Percentiles rank a stretch among this genome's conserved stretches.
Conservation (phyloP, 805 yeast species). For the Yarrowia sp. region DNA sequence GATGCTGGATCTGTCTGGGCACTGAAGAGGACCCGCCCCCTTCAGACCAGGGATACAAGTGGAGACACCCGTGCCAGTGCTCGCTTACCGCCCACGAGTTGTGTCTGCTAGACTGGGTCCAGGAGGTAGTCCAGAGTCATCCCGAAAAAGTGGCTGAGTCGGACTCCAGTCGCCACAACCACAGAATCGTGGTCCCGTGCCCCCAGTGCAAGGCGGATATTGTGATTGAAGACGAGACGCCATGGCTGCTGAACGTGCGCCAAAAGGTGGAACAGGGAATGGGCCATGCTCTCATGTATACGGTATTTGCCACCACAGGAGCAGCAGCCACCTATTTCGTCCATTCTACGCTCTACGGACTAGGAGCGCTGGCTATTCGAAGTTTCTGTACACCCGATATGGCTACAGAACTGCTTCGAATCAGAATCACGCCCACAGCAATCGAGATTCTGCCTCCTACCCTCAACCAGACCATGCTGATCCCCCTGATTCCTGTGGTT, state of each 20-base stretch:
- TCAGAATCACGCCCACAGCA: constrained; percentile 32
- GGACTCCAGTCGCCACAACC: constrained; percentile 20
- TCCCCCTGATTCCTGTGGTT: constrained; percentile 25
- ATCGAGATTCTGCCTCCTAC: constrained; percentile 37
- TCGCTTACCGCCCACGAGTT: constrained; percentile 56
- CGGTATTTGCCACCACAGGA: constrained; percentile 28
- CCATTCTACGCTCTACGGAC: constrained; percentile 26
- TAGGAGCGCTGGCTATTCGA: constrained; percentile 26
- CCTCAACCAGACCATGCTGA: constrained; percentile 22
- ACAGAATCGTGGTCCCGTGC: constrained; percentile 42
- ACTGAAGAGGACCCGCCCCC: constrained; percentile 50
- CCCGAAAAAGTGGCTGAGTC: constrained; percentile 39
- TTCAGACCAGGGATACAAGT: constrained; percentile 50
- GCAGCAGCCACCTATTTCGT: constrained; percentile 33
- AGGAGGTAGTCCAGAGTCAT: constrained; percentile 46
- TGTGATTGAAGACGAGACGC: constrained; percentile 40
- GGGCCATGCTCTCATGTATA: constrained; percentile 30
- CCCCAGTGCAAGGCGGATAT: constrained; percentile 50
- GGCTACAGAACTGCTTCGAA: constrained; percentile 29
- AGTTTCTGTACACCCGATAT: constrained; percentile 30
- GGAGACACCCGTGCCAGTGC: constrained; percentile 58
- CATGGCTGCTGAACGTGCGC: constrained; percentile 25
- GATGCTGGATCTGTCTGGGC: constrained; percentile 52
- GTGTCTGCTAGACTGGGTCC: constrained; percentile 56
- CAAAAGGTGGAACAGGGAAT: constrained; percentile 33